Base-by-base conservation (phyloP, 306 rosid genomes). In the Prunus fruticosa region DNA sequence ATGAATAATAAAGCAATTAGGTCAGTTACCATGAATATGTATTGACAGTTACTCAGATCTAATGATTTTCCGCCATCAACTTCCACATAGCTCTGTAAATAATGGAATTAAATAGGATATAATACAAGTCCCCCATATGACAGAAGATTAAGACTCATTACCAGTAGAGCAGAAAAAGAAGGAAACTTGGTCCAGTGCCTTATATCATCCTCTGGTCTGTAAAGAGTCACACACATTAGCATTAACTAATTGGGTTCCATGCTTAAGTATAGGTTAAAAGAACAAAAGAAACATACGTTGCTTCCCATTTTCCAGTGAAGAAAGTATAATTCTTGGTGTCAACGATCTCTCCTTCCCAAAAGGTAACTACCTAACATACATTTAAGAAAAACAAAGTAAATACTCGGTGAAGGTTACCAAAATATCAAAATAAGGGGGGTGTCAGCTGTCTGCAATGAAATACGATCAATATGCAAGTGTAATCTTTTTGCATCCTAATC, bases 301-400 rank as follows among this genome's bases (percentile, higher is more conserved):
- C 97, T 73, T 95, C 97, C 99, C 99, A 95, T 87, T 92, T 95
- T 18, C 96, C 97, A 64, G 97, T 92, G 88, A 95, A 92, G 93
- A 95, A 92, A 80, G 96, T 95, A 84, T 90, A 95, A 63, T 95
- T 95, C 88, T 87, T 91, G 75, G 89, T 79, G 67, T 95, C 99
- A 76, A 95, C 97, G 71, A 95, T 95, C 88, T 95, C 99, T 52
- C 99, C 99, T 88, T 95, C 99, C 97, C 99, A 92, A 75, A 95
- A 95, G 64, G 98, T 95, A 72, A 92, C 97, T 11, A 95, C 99
- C 99, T 95, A 89, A 57, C 52, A 79, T 43, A 57, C 16, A 50
- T 64, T n/a, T 2, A 79, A 38, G 54, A 56, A 56, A 54, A 70
- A 65, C 10, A 74, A 64, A 66, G 41, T 7, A 68, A 22, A 22